Conservation (phyloP, 345 rosid species). For the Physaria fendleri region DNA sequence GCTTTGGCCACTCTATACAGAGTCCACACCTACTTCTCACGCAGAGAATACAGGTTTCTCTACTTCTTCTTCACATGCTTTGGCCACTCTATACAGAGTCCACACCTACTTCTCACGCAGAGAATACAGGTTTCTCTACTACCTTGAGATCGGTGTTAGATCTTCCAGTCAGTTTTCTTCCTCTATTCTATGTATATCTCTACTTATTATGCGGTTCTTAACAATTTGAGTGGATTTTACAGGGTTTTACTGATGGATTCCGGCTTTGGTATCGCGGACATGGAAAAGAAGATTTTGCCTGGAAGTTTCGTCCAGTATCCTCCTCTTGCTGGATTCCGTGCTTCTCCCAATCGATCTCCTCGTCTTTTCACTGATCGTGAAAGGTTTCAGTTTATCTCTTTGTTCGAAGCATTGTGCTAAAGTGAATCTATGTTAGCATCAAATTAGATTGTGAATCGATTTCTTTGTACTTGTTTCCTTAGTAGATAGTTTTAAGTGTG, state of each 20-base stretch:
- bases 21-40: conserved; percentile 24
- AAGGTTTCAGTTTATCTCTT: conserved; percentile 51
- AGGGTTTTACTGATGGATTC: conserved; percentile 33
- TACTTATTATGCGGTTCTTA: not conserved
- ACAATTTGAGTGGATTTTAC: not conserved
- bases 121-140: not conserved
- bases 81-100: conserved; percentile 27
- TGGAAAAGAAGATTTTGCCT: conserved; percentile 83
- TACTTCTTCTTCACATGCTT: not conserved
- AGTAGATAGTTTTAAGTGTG: not conserved
- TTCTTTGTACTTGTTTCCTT: not conserved
- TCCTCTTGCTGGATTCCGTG: conserved; percentile 72
- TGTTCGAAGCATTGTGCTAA: no score
- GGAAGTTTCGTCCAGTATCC: conserved; percentile 85
- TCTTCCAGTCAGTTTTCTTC: conserved; percentile 1
- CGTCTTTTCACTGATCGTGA: conserved; percentile 70
- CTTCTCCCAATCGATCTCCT: conserved; percentile 78
- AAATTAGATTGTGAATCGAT: conserved; percentile 12
- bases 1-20: conserved; percentile 24
- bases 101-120: conserved; percentile 15
- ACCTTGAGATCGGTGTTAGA: conserved; percentile 27
- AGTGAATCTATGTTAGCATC: not conserved
- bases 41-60: not conserved
- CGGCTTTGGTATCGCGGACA: conserved; percentile 28
- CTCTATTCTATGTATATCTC: not conserved